Conservation (phyloP, 345 rosid species). For the Moringa oleifera region DNA sequence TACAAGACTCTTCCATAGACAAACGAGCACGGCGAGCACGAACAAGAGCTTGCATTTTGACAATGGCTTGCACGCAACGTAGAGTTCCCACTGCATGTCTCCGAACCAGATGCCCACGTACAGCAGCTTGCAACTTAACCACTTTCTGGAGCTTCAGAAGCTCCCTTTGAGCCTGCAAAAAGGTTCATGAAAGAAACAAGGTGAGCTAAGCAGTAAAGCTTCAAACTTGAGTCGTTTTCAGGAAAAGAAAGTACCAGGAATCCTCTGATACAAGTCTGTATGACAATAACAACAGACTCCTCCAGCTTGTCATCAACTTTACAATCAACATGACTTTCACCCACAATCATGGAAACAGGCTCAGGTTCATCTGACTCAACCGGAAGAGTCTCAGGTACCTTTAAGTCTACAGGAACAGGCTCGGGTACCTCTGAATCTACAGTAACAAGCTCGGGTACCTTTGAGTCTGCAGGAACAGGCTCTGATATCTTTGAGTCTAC, state of each 20-base stretch:
- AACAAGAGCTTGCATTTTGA: conserved; percentile 84
- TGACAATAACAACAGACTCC: conserved; percentile 44
- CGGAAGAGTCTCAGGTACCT: no score
- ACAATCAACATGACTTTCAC: conserved; percentile 13
- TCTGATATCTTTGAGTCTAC: conserved; percentile 28
- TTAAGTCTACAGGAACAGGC: no score
- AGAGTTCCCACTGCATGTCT: conserved; percentile 82
- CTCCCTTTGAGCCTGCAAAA: conserved; percentile 55
- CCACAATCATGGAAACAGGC: conserved; percentile 25
- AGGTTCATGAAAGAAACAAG: conserved; percentile 2
- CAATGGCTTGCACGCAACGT: conserved; percentile 81
- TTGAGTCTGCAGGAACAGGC: no score
- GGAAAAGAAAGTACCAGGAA: conserved; percentile 41
- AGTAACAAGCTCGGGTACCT: no score
- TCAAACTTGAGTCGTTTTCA: neutral
- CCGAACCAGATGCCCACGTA: conserved; percentile 88
- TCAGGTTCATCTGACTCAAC: conserved; percentile 26
- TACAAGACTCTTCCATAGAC: conserved; percentile 24
- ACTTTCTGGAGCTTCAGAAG: conserved; percentile 62
- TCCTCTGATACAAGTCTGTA: conserved; percentile 57
- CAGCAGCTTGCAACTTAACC: conserved; percentile 85
- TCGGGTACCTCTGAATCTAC: no score
- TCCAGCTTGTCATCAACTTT: conserved; percentile 27
- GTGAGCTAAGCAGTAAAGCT: neutral
- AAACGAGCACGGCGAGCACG: conserved; percentile 61